These are phyloP conservation scores for Aspergillus pseudoterreus DNA, from an alignment of 2,329 filamentous ascomycete species.

Conservation along the genomic window DNA sequence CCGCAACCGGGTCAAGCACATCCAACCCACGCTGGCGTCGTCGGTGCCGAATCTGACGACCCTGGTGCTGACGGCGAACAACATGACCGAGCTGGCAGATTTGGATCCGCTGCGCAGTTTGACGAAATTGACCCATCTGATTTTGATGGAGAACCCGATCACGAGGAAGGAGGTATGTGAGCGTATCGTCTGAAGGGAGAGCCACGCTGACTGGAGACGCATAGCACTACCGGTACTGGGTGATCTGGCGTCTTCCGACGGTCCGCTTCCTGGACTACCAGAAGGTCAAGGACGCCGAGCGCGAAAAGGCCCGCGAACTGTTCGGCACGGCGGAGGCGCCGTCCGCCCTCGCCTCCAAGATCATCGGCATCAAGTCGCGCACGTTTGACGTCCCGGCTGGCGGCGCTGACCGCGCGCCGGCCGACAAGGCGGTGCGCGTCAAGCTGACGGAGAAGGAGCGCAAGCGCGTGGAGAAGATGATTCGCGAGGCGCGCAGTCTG, in stretches of 20 bases:
- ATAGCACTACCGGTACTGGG: constrained; percentile 87
- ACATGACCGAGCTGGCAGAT: constrained; percentile 78
- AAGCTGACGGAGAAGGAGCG: constrained; percentile 87
- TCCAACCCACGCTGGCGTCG: constrained; percentile 70
- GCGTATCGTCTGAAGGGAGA: background rate
- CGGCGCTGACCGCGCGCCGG: constrained; percentile 36
- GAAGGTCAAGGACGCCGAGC: constrained; percentile 85
- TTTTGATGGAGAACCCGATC: constrained; percentile 82
- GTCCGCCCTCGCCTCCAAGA: constrained; percentile 75
- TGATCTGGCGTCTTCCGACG: constrained; percentile 79
- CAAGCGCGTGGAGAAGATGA: constrained; percentile 78
- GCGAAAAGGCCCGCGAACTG: constrained; percentile 69
- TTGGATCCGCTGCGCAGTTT: constrained; percentile 74
- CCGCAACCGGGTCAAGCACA: constrained; percentile 78
- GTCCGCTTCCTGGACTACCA: constrained; percentile 89
- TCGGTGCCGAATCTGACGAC: constrained; percentile 79
- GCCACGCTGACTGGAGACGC: constrained; percentile 5
- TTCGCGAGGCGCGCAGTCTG: constrained; percentile 81
- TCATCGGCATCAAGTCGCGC: constrained; percentile 79
- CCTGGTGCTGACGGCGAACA: constrained; percentile 79
- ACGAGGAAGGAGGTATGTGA: constrained; percentile 76
- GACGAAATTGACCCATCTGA: constrained; percentile 70
- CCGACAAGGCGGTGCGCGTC: constrained; percentile 67
- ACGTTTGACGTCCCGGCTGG: constrained; percentile 57
- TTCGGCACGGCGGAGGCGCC: constrained; percentile 78